Evolutionary conservation across 1,139 yeast genomes (phyloP).

Genomic region (Diutina catenulata): DNA sequence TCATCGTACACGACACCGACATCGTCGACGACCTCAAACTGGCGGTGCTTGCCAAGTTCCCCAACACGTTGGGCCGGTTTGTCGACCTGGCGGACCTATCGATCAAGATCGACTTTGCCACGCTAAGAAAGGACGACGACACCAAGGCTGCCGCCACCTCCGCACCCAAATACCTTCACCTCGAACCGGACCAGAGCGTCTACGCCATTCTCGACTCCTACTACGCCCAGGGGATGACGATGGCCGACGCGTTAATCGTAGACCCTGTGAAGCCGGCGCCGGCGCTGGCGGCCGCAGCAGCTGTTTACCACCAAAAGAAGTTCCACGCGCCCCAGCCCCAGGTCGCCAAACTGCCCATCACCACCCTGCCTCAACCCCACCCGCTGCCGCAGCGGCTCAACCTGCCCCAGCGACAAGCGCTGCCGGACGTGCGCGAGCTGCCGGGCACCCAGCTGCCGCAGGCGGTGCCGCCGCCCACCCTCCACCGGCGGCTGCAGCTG

Average conservation of each 20-base stretch:
- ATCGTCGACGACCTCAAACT: conserved; percentile 66
- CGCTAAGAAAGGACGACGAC: not conserved
- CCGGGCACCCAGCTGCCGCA: conserved; percentile 8
- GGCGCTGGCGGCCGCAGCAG: not conserved
- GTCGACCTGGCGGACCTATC: conserved; percentile 62
- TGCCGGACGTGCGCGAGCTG: not conserved
- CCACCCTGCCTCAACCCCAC: not conserved
- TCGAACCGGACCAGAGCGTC: conserved; percentile 58
- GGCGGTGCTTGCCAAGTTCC: conserved; percentile 49
- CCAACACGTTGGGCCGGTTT: conserved; percentile 49
- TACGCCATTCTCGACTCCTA: conserved; percentile 47
- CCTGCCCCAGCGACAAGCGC: conserved; percentile 3
- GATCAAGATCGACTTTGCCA: conserved; percentile 1
- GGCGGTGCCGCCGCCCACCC: conserved; percentile 6
- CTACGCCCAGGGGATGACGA: conserved; percentile 59
- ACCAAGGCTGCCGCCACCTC: not conserved
- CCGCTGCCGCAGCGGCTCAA: not conserved
- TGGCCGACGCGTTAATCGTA: conserved; percentile 55
- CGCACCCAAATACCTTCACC: conserved; percentile 2
- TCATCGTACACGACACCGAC: conserved; percentile 41
- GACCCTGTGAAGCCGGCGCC: conserved; percentile 17
- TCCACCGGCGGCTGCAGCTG: conserved; percentile 1
- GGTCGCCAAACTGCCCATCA: not conserved
- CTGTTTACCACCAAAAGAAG: not conserved
- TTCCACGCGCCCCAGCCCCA: conserved; percentile 4